Base-by-base conservation (phyloP, 108 stramenopile species). In the Discostella pseudostelligera region DNA sequence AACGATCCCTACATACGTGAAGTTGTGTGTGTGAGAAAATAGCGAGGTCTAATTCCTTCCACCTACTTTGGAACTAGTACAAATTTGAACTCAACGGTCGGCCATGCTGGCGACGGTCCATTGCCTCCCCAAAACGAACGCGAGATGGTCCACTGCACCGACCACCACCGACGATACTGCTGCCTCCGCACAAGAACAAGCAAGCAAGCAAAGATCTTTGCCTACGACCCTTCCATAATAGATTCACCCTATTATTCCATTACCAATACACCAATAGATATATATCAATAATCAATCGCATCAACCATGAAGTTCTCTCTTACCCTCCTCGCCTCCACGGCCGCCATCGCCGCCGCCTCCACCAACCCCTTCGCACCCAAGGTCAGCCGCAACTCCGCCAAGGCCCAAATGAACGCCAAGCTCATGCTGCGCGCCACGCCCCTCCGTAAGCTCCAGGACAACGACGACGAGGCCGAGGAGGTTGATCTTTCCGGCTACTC, bases 401-500 rank as follows among this genome's bases (percentile, higher is more conserved):
- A 84, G 61, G 60, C 78, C 19, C 59, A 59, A 51, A 85, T 87
- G 76, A 53, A 78, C 57, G 46, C 62, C 66, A 83, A 75, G 22
- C 79, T 92, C 72, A 62, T 88, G 61, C 59, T 57, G 14, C 75
- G 76, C 8, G 87, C 91, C 66, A 71, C 53, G 13, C 39, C 81
- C 42, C 36, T 80, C 50, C 90, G 90, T 82, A 48, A 40, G 12
- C 84, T 88, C 50, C 86, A 84, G 48, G 70, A 84, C n/a, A 53
- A 70, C 11, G 50, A 66, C n/a, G 67, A 78, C 11, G 57, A 82
- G 3, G 80, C 70, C 46, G 74, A 80, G 50, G 72, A 82, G 5
- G 78, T 86, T 47, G 89, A 93, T 58, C 83, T 93, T 49, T 79
- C 86, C 45, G 37, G 61, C 25, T 93, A 88, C 83, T 84, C 85